A percentile compares a stretch with the other conserved stretches of the same genome.
These are phyloP conservation scores for Glaciozyma antarctica DNA, from an alignment of 768 basidiomycete genomes.

Conservation along the genomic window DNA sequence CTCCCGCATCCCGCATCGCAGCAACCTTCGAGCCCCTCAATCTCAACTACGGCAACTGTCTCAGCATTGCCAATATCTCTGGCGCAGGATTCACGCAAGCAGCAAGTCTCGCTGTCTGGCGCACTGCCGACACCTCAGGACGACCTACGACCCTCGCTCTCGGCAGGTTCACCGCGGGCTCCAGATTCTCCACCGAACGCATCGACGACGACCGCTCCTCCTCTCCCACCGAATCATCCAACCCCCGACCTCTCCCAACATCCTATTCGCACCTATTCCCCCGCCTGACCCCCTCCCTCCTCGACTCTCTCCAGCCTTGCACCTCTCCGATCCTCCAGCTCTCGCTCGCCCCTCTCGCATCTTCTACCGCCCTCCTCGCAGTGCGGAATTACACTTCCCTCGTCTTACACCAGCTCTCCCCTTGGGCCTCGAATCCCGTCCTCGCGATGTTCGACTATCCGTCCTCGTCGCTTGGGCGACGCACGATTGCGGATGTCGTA, in stretches of 20 bases:
- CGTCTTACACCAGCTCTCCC: slow-evolving; percentile 5
- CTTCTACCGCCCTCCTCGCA: slow-evolving; percentile 2
- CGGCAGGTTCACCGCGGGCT: slow-evolving; percentile 1
- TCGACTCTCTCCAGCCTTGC: neutral
- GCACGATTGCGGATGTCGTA: slow-evolving; percentile 15
- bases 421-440: neutral
- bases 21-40: neutral
- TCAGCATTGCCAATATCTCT: neutral
- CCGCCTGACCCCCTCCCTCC: neutral
- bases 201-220: neutral
- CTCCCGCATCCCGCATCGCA: neutral
- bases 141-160: slow-evolving; percentile 10
- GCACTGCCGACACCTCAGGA: neutral
- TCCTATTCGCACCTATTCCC: neutral
- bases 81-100: neutral
- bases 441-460: slow-evolving; percentile 2
- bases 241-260: neutral
- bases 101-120: slow-evolving; percentile 6
- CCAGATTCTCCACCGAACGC: slow-evolving; percentile 1
- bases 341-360: slow-evolving; percentile 1
- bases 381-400: slow-evolving; percentile 14
- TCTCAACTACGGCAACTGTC: slow-evolving; percentile 15
- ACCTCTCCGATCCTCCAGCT: slow-evolving; percentile 17
- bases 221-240: neutral
- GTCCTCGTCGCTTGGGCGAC: neutral